These are phyloP conservation scores for Fusarium sp. DNA, from an alignment of 2,329 filamentous ascomycete genomes.

Conservation along the genomic window DNA sequence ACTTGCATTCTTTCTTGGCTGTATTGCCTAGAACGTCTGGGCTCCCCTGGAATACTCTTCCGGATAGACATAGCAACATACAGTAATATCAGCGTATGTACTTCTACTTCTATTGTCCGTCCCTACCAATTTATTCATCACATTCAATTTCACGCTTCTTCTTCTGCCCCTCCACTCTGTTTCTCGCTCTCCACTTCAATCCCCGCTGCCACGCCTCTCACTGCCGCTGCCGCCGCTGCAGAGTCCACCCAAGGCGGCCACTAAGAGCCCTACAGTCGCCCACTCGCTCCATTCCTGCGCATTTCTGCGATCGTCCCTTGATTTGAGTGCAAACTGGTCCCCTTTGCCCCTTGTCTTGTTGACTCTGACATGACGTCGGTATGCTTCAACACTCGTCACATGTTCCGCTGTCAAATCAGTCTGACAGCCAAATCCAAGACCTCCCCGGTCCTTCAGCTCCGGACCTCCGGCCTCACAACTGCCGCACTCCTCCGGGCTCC, in stretches of 20 bases:
- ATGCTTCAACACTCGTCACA: constrained; percentile 10
- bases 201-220: constrained; percentile 23
- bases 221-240: constrained; percentile 19
- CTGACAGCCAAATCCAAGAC: neutral
- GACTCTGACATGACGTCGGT: constrained; percentile 27
- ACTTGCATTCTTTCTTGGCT: neutral
- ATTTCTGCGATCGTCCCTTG: constrained; percentile 34
- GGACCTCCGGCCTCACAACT: constrained; percentile 30
- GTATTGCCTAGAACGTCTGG: neutral
- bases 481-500: constrained; percentile 13
- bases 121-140: neutral
- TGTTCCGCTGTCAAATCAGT: constrained; percentile 10
- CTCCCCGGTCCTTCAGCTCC: constrained; percentile 25
- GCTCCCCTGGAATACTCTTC: neutral
- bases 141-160: neutral
- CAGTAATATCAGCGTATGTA: neutral
- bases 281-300: constrained; percentile 39
- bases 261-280: constrained; percentile 40
- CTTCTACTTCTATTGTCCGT: too few species aligned
- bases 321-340: constrained; percentile 11
- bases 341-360: constrained; percentile 14
- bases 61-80: neutral
- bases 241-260: constrained; percentile 34
- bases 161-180: neutral
- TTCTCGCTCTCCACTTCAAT: constrained; percentile 15